Evolutionary conservation across 768 basidiomycete species (phyloP), one percentile per base, ranked within the genome.

Genomic region (Pilatotrama ljubarskyi): DNA sequence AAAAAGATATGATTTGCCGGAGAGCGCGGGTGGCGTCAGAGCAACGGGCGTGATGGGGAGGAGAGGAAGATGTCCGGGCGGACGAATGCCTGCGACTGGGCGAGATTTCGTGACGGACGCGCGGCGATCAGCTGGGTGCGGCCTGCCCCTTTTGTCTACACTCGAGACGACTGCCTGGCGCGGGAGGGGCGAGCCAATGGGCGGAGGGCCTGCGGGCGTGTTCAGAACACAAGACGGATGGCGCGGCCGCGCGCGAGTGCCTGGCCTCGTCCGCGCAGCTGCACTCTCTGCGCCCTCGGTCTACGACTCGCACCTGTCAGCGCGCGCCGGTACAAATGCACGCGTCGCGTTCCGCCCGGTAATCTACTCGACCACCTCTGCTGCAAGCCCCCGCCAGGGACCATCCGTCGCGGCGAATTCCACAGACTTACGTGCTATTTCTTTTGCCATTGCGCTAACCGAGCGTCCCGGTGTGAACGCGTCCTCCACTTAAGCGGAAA

Each of bases 191-290:
- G 49, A 18, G 49, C 29, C 18, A 37, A 36, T 18, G 20, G 48
- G 49, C 29, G 35, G 11, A 8, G 32, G 29, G 5, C 3, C 8
- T n/a, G 32, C 35, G 17, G 35, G 22, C 35, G 54, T 36, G 54
- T 55, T 55, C 43, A 47, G 17, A 55, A 47, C 54, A 55, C 54
- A 55, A 55, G 54, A 35, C 54, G 54, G 29, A n/a, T 24, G 24
- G 51, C 15, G 43, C 43, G 20, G 29, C 29, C 29, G 29, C 29
- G 29, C 29, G 29, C 29, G 29, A 32, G 29, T 32, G 29, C 29
- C 29, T 32, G 29, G 29, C 29, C 29, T 10, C 29, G 5, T 4
- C 29, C 29, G 29, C 29, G 29, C 29, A 10, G 10, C 29, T 32
- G 29, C 29, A 10, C 29, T 10, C 29, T 32, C 29, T 32, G 29